Conservation (phyloP, 1,139 yeast genomes). For the Pichia sp. region DNA sequence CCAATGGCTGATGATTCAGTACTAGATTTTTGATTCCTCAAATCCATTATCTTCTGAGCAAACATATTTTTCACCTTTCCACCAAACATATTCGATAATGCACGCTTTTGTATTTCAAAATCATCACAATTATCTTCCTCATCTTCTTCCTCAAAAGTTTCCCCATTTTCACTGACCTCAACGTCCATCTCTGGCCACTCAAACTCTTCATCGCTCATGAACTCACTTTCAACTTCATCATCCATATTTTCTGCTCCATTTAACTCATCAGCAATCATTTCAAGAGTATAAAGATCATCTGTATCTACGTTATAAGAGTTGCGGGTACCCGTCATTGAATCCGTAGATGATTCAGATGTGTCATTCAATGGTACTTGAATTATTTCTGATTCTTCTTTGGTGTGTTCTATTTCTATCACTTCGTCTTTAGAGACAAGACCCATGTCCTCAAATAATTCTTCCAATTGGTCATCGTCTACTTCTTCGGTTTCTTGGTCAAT, state of each 20-base stretch:
- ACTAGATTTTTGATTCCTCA: slow-evolving; percentile 1
- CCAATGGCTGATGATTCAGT: too few relatives aligned
- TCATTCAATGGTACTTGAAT: neutral
- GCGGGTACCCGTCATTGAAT: neutral
- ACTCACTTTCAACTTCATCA: slow-evolving; percentile 20
- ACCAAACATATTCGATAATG: slow-evolving; percentile 17
- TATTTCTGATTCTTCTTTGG: neutral
- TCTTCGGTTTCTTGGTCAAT: slow-evolving; percentile 5
- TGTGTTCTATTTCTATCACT: neutral
- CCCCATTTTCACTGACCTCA: slow-evolving; percentile 16
- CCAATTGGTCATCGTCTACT: slow-evolving; percentile 30
- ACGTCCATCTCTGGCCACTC: slow-evolving; percentile 17
- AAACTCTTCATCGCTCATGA: slow-evolving; percentile 22
- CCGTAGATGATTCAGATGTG: neutral
- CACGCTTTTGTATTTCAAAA: slow-evolving; percentile 11
- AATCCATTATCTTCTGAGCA: slow-evolving; percentile 19
- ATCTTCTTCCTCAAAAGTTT: slow-evolving; percentile 24
- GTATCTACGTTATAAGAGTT: neutral
- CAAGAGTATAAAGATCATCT: neutral
- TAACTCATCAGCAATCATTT: neutral
- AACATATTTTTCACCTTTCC: slow-evolving; percentile 21
- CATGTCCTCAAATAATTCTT: slow-evolving; percentile 43
- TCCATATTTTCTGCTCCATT: slow-evolving; percentile 22
- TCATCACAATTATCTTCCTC: slow-evolving; percentile 23
- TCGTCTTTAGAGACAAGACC: slow-evolving; percentile 21